Evolutionary conservation across 2,329 filamentous ascomycete genomes (phyloP), one percentile per base, ranked within the genome.

Genomic region (Gnomoniopsis smithogilvyi): DNA sequence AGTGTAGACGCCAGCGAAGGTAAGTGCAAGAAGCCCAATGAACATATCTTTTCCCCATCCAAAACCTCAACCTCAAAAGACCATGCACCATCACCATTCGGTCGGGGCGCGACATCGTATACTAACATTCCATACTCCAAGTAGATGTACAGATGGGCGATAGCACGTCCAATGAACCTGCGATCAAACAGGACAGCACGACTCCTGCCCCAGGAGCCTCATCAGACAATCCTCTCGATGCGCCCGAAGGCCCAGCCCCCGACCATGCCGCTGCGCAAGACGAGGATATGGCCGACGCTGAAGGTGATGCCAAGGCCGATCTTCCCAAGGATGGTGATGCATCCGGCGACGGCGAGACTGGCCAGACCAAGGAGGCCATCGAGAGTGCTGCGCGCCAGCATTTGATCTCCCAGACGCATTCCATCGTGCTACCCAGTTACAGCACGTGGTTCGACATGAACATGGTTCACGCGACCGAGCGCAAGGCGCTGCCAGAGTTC

Each of bases 371-470:
- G 75, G 85, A 92, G 56, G 85, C 85, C 3, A 80, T 93, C 58
- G 93, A 97, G 77, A 88, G 90, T 47, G 89, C 92, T 3, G 96
- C 95, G 54, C 91, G 94, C 64, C 90, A 94, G 67, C 93, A 98
- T 69, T 86, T 99, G 57, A 90, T 96, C 62, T 87, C 91, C 15
- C 95, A 99, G 76, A 96, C 92, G 46, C 94, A 97, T 71, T 89
- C 93, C 63, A 98, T 98, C 70, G 93, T 99, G 63, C 85, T 99
- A 22, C 95, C 95, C 22, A 98, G 94, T 73, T 99, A 99, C 76
- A 96, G 92, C 71, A 95, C 91, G 15, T 99, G 95, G 95, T 99
- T 99, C 73, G 95, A 99, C 75, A 97, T 99, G 94, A 91, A 93
- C 72, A 82, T 85, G 52, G 89, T 99, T 69, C 91, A 97, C 74